These are phyloP conservation scores for Malania oleifera DNA, from an alignment of 164 flowering plant genomes.

Conservation along the genomic window DNA sequence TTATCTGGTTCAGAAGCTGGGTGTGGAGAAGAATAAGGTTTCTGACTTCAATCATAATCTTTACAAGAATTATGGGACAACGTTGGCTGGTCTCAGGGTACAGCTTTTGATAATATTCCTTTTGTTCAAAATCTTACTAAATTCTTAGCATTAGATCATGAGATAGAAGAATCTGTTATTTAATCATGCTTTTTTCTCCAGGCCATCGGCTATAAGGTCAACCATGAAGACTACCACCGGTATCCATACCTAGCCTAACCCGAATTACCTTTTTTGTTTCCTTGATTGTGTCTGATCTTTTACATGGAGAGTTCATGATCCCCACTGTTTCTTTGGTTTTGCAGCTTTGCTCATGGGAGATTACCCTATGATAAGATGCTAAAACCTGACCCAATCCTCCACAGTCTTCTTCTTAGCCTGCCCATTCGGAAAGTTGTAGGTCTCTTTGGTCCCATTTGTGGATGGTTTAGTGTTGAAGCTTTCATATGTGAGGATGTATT, in stretches of 20 bases:
- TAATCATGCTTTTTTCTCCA: slow-evolving; percentile 23
- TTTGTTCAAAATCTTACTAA: not conserved
- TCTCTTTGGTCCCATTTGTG: slow-evolving; percentile 10
- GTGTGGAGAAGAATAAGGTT: slow-evolving; percentile 54
- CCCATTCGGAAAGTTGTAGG: slow-evolving; percentile 82
- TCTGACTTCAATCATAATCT: slow-evolving; percentile 43
- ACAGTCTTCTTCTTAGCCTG: slow-evolving; percentile 55
- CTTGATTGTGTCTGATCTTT: not conserved
- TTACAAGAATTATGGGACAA: slow-evolving; percentile 80
- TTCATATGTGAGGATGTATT: slow-evolving; percentile 4
- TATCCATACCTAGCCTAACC: slow-evolving; percentile 12
- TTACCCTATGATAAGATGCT: slow-evolving; percentile 69
- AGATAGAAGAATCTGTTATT: not conserved
- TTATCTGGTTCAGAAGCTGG: slow-evolving; percentile 69
- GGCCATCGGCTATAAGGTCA: slow-evolving; percentile 80
- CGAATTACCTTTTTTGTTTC: not conserved
- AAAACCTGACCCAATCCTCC: slow-evolving; percentile 70
- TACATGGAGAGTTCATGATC: not conserved
- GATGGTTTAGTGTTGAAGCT: not conserved
- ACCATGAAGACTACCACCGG: slow-evolving; percentile 87
- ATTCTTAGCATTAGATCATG: not conserved
- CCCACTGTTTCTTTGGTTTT: slow-evolving; percentile 3
- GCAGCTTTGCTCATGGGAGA: slow-evolving; percentile 86
- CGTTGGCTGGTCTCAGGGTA: slow-evolving; percentile 94
- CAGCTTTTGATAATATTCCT: not conserved